Percentiles rank a stretch among this genome's conserved stretches.
Evolutionary conservation across 192 early-diverging fungal species (phyloP).

Genomic region (Linnemannia exigua): DNA sequence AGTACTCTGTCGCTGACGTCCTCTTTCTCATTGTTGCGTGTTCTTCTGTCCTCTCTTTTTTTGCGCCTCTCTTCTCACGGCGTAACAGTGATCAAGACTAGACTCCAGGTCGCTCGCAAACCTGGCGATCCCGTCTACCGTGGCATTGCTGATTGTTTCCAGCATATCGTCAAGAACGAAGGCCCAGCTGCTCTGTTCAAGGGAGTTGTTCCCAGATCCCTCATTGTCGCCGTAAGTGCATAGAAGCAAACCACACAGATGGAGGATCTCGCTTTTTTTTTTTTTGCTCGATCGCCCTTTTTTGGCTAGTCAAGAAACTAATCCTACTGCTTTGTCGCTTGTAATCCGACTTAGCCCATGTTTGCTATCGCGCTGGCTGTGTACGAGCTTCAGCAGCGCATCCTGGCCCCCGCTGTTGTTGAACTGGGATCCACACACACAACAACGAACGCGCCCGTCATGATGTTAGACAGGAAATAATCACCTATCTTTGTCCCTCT

Average conservation of each 20-base stretch:
- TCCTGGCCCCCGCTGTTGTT: constrained; percentile 22
- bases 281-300: background rate
- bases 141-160: constrained; percentile 63
- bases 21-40: too few relatives aligned
- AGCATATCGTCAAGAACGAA: constrained; percentile 64
- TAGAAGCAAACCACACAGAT: background rate
- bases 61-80: background rate
- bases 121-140: constrained; percentile 50
- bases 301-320: background rate
- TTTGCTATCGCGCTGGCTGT: constrained; percentile 74
- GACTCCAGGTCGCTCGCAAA: constrained; percentile 63
- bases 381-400: constrained; percentile 77
- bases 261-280: background rate
- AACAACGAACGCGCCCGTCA: constrained; percentile 6
- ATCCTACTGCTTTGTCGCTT: background rate
- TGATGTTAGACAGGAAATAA: constrained; percentile 48
- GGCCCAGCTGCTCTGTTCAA: constrained; percentile 66
- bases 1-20: background rate
- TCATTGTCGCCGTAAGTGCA: constrained; percentile 63
- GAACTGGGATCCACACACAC: constrained; percentile 27
- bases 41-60: background rate
- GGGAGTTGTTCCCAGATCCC: constrained; percentile 68
- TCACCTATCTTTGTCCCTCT: background rate
- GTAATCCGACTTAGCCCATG: constrained; percentile 55
- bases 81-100: constrained; percentile 64